phyloP scores from a whole-genome alignment of 2,329 filamentous ascomycete genomes.

The Diplodia corticola region DNA sequence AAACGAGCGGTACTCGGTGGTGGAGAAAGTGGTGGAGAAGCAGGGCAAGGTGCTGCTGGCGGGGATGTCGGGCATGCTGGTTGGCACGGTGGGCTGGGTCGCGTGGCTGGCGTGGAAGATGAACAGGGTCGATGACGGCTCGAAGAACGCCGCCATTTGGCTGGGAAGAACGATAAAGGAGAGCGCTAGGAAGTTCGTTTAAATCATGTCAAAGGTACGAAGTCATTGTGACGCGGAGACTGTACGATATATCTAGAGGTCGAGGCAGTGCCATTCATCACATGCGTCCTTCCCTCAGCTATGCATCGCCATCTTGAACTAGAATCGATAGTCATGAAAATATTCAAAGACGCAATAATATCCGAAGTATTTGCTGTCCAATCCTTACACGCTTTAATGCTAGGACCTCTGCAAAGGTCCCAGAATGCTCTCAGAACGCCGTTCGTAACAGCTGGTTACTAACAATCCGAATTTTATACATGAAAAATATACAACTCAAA shows the following conservation, averaged over 20 bases:
- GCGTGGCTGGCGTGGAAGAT: slow-evolving; percentile 15
- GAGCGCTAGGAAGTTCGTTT: slow-evolving; percentile 7
- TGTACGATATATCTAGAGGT: not conserved
- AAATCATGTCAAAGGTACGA: not conserved
- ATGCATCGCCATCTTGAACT: not conserved
- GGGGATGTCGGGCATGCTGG: not conserved
- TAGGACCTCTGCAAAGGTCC: not conserved
- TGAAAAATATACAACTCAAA: not conserved
- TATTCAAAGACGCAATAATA: not conserved
- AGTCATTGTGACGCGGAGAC: not conserved
- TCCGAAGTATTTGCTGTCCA: not conserved
- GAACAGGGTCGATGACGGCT: not conserved
- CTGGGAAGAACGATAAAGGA: slow-evolving; percentile 14
- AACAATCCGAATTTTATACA: not conserved
- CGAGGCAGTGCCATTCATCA: not conserved
- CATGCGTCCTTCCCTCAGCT: not conserved
- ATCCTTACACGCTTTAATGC: not conserved
- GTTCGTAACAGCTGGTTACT: not conserved
- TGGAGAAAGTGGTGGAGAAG: slow-evolving; percentile 66
- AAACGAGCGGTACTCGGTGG: slow-evolving; percentile 86
- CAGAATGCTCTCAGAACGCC: not conserved
- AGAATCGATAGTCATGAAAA: not conserved
- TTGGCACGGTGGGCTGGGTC: slow-evolving; percentile 1
- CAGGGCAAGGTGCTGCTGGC: slow-evolving; percentile 57
- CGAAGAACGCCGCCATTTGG: slow-evolving; percentile 4